Conservation (phyloP, 2,329 filamentous ascomycete species). For the Aspergillus japonicus region DNA sequence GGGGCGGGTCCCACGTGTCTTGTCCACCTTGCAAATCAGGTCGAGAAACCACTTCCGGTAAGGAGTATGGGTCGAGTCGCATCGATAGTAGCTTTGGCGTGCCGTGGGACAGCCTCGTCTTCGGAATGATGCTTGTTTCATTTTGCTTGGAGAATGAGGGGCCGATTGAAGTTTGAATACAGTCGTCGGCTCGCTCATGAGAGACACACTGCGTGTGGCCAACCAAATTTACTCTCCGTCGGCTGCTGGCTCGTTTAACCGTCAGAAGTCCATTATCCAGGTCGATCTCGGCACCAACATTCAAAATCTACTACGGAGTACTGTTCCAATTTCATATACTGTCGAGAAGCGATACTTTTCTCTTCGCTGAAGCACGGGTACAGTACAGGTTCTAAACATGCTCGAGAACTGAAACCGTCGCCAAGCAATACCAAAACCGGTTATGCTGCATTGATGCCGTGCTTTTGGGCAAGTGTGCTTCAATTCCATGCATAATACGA, state of each 20-base stretch:
- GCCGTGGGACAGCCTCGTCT: not conserved
- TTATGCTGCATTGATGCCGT: not conserved
- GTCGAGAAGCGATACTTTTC: not conserved
- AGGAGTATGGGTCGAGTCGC: constrained; percentile 14
- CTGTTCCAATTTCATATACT: no score
- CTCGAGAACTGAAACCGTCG: not conserved
- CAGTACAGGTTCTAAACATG: not conserved
- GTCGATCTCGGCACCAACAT: not conserved
- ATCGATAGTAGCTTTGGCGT: not conserved
- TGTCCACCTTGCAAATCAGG: constrained; percentile 18
- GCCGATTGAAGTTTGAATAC: not conserved
- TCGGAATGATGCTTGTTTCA: no score
- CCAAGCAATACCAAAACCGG: not conserved
- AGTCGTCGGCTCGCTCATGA: not conserved
- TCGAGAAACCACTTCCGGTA: constrained; percentile 13
- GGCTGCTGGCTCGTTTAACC: not conserved
- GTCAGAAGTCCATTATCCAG: not conserved
- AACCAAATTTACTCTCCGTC: not conserved
- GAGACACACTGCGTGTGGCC: not conserved
- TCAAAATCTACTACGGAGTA: no score
- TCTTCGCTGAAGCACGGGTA: not conserved
- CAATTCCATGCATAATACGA: no score
- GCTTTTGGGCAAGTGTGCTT: no score
- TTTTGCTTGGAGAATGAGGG: no score
- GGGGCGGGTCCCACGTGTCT: constrained; percentile 14